These are phyloP conservation scores for Cutaneotrichosporon mucoides DNA, from an alignment of 1,284 basidiomycete genomes.

Conservation along the genomic window DNA sequence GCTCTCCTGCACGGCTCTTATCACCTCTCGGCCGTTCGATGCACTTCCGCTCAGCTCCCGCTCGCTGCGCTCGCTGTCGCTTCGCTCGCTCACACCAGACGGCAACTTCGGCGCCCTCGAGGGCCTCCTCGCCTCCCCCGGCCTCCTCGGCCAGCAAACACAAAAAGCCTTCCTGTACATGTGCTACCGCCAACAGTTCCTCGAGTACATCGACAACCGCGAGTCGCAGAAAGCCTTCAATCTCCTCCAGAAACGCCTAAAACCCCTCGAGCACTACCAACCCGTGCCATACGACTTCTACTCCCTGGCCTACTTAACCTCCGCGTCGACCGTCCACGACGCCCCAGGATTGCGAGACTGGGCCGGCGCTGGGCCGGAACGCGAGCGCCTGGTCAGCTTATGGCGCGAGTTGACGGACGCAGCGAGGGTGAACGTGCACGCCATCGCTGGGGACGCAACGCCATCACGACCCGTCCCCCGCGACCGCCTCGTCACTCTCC, in stretches of 20 bases:
- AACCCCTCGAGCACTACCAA: constrained; percentile 54
- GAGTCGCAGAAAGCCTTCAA: constrained; percentile 53
- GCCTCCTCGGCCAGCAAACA: constrained; percentile 47
- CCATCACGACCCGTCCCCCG: constrained; percentile 44
- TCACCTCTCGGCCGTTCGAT: too few relatives aligned
- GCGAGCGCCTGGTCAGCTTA: constrained; percentile 44
- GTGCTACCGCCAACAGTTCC: constrained; percentile 46
- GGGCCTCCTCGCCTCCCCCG: constrained; percentile 42
- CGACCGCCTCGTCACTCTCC: constrained; percentile 47
- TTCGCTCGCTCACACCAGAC: constrained; percentile 30
- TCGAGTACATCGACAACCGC: constrained; percentile 53
- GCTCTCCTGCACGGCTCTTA: too few relatives aligned
- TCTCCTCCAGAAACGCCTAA: constrained; percentile 52
- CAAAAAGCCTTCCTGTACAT: constrained; percentile 52
- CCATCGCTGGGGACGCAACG: constrained; percentile 9
- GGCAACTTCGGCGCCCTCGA: constrained; percentile 52
- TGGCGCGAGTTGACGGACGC: constrained; percentile 47
- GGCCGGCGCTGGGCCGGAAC: constrained; percentile 48
- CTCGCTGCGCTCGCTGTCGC: neutral
- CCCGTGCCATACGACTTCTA: constrained; percentile 53
- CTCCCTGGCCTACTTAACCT: constrained; percentile 52
- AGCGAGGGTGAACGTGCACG: constrained; percentile 1
- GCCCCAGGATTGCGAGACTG: constrained; percentile 52
- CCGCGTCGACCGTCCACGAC: constrained; percentile 51
- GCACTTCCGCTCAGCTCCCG: too few relatives aligned